phyloP scores from a whole-genome alignment of 1,139 yeast species.

The Sugiyamaella sp. region DNA sequence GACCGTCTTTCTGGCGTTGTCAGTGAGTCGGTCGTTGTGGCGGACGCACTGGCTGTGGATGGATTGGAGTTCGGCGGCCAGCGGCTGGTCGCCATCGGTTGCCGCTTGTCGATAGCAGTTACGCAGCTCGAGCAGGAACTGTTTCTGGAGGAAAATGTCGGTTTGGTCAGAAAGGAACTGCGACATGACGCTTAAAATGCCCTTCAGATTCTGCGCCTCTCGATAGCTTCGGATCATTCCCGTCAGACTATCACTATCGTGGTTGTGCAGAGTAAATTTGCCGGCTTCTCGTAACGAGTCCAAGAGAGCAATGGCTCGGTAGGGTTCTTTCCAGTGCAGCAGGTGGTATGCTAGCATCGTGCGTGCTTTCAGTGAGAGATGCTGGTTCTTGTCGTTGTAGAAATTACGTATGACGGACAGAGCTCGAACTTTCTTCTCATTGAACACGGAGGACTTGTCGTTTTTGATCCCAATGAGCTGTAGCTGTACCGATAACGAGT shows the following conservation, averaged over 20 bases:
- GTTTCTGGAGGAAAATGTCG: constrained; percentile 24
- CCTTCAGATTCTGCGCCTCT: constrained; percentile 19
- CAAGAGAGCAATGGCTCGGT: constrained; percentile 26
- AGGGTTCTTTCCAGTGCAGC: constrained; percentile 24
- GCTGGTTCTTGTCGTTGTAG: constrained; percentile 10
- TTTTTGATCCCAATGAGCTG: constrained; percentile 16
- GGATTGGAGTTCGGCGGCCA: constrained; percentile 20
- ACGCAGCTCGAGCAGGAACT: constrained; percentile 28
- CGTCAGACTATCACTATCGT: constrained; percentile 29
- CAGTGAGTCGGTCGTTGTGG: constrained; percentile 20
- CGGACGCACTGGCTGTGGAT: constrained; percentile 21
- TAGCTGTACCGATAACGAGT: constrained; percentile 15
- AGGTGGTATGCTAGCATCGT: constrained; percentile 30
- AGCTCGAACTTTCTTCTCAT: constrained; percentile 11
- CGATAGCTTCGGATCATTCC: constrained; percentile 28
- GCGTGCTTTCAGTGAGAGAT: constrained; percentile 21
- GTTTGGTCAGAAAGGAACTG: constrained; percentile 26
- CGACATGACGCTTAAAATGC: constrained; percentile 17
- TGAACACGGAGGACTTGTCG: constrained; percentile 13
- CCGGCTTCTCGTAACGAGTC: constrained; percentile 29
- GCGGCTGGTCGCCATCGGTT: background rate
- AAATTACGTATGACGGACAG: constrained; percentile 19
- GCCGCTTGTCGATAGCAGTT: constrained; percentile 17
- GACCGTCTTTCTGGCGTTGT: constrained; percentile 22
- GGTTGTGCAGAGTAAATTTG: constrained; percentile 27